Percentiles rank a stretch among this genome's conserved stretches.
Evolutionary conservation across 352 stramenopile genomes (phyloP).

Genomic region (Pythium aristosporum): DNA sequence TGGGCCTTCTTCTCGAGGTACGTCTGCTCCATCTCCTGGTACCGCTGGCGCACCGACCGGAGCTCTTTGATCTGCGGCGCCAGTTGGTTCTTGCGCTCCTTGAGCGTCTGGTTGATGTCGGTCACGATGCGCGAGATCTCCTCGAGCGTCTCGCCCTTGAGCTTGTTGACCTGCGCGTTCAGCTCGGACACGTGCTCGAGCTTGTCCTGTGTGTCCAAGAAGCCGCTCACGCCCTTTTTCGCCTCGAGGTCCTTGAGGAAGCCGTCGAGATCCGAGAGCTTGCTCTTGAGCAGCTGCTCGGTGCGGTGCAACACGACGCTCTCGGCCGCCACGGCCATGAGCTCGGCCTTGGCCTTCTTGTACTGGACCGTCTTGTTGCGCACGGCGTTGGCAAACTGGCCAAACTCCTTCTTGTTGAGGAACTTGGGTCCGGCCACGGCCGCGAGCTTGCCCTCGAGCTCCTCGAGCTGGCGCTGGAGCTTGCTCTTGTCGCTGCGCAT

Average conservation of each 20-base stretch:
- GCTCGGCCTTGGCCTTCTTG: slow-evolving; percentile 88
- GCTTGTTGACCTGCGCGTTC: slow-evolving; percentile 88
- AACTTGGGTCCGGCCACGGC: slow-evolving; percentile 64
- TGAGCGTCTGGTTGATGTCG: slow-evolving; percentile 90
- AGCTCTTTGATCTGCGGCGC: slow-evolving; percentile 92
- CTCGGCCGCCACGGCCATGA: slow-evolving; percentile 83
- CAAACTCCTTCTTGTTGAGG: slow-evolving; percentile 89
- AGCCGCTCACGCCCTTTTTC: slow-evolving; percentile 83
- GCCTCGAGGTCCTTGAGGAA: slow-evolving; percentile 84
- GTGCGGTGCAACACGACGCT: slow-evolving; percentile 90
- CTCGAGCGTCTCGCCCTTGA: slow-evolving; percentile 92
- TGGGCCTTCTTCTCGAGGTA: slow-evolving; percentile 86
- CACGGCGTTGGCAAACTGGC: slow-evolving; percentile 86
- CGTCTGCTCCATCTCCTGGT: slow-evolving; percentile 88
- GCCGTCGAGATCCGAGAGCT: slow-evolving; percentile 81
- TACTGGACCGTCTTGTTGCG: slow-evolving; percentile 92
- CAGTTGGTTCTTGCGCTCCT: slow-evolving; percentile 90
- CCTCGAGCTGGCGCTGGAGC: slow-evolving; percentile 72
- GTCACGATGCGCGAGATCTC: slow-evolving; percentile 92
- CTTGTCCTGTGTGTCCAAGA: slow-evolving; percentile 84
- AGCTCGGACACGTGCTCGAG: slow-evolving; percentile 87
- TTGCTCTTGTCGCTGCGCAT: slow-evolving; percentile 53
- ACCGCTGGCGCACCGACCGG: slow-evolving; percentile 81
- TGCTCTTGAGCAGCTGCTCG: slow-evolving; percentile 89
- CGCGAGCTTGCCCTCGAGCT: slow-evolving; percentile 65